Evolutionary conservation across 768 basidiomycete species (phyloP).

Genomic region (Thelephora aurantiotincta): DNA sequence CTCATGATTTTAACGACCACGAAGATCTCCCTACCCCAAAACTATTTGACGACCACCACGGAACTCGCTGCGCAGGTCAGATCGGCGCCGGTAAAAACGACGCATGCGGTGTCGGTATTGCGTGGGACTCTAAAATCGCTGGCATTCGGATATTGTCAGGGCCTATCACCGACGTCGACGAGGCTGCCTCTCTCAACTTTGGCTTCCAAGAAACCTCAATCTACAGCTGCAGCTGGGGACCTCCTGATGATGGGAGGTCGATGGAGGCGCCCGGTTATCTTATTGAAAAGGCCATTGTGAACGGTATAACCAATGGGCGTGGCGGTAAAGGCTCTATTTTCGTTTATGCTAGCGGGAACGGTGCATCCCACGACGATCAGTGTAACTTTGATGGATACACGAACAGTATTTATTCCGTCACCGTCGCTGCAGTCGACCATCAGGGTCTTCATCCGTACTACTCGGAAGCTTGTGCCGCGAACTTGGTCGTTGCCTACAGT

Average conservation of each 20-base stretch:
- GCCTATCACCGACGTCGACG: slow-evolving; percentile 89
- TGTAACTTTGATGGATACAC: slow-evolving; percentile 99
- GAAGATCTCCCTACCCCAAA: slow-evolving; percentile 74
- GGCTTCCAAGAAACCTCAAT: slow-evolving; percentile 85
- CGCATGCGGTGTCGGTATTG: slow-evolving; percentile 89
- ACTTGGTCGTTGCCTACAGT: slow-evolving; percentile 91
- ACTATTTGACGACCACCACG: slow-evolving; percentile 87
- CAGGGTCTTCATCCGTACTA: slow-evolving; percentile 93
- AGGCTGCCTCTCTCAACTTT: slow-evolving; percentile 90
- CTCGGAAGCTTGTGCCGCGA: slow-evolving; percentile 95
- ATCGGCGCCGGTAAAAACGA: slow-evolving; percentile 87
- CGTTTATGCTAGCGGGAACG: slow-evolving; percentile 97
- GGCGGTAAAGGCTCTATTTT: slow-evolving; percentile 85
- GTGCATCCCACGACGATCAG: slow-evolving; percentile 81
- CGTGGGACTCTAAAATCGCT: slow-evolving; percentile 82
- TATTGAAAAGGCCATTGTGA: slow-evolving; percentile 87
- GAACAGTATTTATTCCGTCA: slow-evolving; percentile 92
- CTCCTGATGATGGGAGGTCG: slow-evolving; percentile 83
- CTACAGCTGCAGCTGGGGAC: slow-evolving; percentile 97
- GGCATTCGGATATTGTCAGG: slow-evolving; percentile 93
- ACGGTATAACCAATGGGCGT: slow-evolving; percentile 85
- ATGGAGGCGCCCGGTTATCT: slow-evolving; percentile 93
- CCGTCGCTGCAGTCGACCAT: slow-evolving; percentile 89
- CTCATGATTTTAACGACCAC: slow-evolving; percentile 96
- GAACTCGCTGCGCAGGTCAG: slow-evolving; percentile 96